Evolutionary conservation across 192 early-diverging fungal species (phyloP), one percentile per base, ranked within the genome.

Genomic region (Coemansia sp.): DNA sequence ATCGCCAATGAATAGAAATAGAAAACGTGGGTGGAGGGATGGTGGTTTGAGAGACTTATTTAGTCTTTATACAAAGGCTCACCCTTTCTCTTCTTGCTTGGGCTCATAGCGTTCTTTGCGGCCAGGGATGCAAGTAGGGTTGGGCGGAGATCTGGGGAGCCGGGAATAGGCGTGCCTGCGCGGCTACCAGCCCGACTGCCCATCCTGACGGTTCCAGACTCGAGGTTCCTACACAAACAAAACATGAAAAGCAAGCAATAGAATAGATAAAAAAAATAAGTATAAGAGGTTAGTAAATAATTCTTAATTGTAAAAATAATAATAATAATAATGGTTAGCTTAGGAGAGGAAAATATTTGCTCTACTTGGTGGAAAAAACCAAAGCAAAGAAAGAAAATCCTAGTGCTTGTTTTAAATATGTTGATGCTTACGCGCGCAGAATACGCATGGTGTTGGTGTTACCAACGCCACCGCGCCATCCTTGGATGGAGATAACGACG

Each of bases 401-500:
- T 32, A 32, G 30, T 32, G 30, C 4, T 5, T 38, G 8, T 41
- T 20, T 41, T 37, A 9, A 9, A 37, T 17, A 42, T 14, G 25
- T 30, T 13, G 55, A 58, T 63, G 57, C 67, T 66, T 67, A 78
- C 47, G 85, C 80, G 36, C 80, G 68, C 44, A 89, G 67, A 41
- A 89, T 79, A 53, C 87, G 87, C 78, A 89, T 85, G 24, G 87
- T 89, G 77, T 89, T 89, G 63, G 87, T 89, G 76, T 87, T 87
- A 41, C 87, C 87, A 27, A 85, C 70, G 37, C 87, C 87, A 22
- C 85, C 81, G 28, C 81, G 80, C 85, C 86, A 89, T 33, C 87
- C 87, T 69, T 89, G 87, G 49, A 89, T 79, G 26, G 83, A 84
- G 57, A 89, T 82, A 14, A 89, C 82, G 27, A 85, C 66, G 36